These are phyloP conservation scores for Fusarium equiseti DNA, from an alignment of 2,329 filamentous ascomycete genomes.

Conservation along the genomic window DNA sequence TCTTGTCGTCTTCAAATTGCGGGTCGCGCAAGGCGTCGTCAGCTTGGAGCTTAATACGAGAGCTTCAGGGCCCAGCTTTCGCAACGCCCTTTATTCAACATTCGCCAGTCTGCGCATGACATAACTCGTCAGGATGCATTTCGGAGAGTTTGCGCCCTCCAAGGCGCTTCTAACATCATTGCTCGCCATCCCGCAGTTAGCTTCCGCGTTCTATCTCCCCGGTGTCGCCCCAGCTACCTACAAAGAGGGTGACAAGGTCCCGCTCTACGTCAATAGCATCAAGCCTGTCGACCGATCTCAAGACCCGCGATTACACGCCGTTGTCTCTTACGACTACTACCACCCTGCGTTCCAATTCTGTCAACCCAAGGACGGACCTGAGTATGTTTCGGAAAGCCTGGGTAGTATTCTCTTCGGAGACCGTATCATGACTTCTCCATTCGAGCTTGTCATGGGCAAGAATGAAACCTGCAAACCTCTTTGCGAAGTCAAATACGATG, in stretches of 20 bases:
- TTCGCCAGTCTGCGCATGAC: conserved; percentile 45
- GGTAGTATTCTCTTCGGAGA: conserved; percentile 98
- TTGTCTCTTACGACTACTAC: conserved; percentile 97
- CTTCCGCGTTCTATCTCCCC: conserved; percentile 91
- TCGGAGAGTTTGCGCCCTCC: conserved; percentile 60
- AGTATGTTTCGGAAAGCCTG: conserved; percentile 82
- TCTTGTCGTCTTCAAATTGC: conserved; percentile 4
- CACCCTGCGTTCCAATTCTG: conserved; percentile 90
- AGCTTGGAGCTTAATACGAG: conserved; percentile 29
- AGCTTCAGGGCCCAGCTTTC: conserved; percentile 33
- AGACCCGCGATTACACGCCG: conserved; percentile 88
- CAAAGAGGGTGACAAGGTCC: conserved; percentile 80
- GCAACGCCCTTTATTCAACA: conserved; percentile 21
- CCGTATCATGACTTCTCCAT: conserved; percentile 95
- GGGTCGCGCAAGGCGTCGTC: conserved; percentile 43
- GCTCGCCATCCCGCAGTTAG: conserved; percentile 64
- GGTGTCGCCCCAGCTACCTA: conserved; percentile 96
- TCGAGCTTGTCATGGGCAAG: conserved; percentile 85
- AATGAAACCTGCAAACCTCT: conserved; percentile 90
- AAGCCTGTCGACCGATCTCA: conserved; percentile 82
- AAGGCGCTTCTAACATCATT: conserved; percentile 63
- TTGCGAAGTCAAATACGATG: conserved; percentile 75
- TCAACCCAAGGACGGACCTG: conserved; percentile 78
- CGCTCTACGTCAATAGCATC: conserved; percentile 92
- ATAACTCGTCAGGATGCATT: conserved; percentile 57